Evolutionary conservation across 768 basidiomycete species (phyloP), one percentile per base, ranked within the genome.

Genomic region (Holtermanniella nyarrowii): DNA sequence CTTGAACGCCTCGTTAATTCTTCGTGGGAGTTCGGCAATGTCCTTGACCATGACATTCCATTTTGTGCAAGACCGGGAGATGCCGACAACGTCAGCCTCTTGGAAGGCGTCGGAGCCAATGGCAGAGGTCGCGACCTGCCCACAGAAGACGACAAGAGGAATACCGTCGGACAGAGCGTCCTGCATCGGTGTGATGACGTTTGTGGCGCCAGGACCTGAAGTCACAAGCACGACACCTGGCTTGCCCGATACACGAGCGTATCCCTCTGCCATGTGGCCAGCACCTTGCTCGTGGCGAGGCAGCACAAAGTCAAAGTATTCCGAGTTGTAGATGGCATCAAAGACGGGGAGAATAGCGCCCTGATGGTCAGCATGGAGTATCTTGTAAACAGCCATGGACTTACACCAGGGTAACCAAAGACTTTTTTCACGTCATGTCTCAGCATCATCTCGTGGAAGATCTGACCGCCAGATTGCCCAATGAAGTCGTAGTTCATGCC

Each of bases 11-110:
- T 99, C 95, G 69, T 96, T 97, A 68, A 97, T 93, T 53, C 95
- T 79, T 41, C 93, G 77, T 13, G 95, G 95, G 2, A 97, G 78
- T 72, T 97, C 95, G 12, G 86, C 72, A 54, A 97, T 88, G 66
- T 91, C 91, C 73, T 96, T 97, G 47, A 97, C 88, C 90, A 97
- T 93, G 55, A 99, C 93, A 68, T 99, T 97, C 95, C 95, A 97
- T 72, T 97, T 99, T 22, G 95, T 97, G 76, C 95, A 99, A 62
- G 84, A 83, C 46, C 93, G 79, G 25, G 91, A 95, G 72, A 97
- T 99, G 45, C 95, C 95, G 50, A 99, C 78, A 46, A 97, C 74
- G 70, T 99, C 95, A 39, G 95, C 95, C 74, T 99, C 95, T 70
- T 99, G 95, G 80, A 99, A 99, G 1, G 88, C 88, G 67, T 99